Evolutionary conservation across 306 rosid genomes (phyloP).

Genomic region (Medicago ruthenica): DNA sequence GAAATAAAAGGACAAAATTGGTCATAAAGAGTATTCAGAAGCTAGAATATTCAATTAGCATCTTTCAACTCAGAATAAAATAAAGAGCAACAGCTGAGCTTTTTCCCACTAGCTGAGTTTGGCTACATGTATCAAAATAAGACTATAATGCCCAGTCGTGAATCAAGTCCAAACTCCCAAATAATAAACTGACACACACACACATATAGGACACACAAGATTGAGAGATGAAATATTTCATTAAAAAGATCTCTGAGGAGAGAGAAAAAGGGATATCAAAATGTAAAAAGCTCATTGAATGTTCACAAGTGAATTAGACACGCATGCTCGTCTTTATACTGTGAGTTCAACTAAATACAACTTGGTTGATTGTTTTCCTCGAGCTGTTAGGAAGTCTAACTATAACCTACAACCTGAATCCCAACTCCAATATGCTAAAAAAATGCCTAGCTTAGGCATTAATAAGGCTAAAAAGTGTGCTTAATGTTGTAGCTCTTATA

Average conservation of each 20-base stretch:
- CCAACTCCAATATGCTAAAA: no score
- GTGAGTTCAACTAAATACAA: no score
- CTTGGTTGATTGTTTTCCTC: no score
- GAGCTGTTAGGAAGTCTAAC: no score
- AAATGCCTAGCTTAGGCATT: no score
- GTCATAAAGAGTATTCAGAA: conserved; percentile 31
- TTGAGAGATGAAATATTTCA: conserved; percentile 11
- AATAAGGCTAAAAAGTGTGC: no score
- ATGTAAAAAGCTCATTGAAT: background rate
- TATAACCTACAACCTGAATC: no score
- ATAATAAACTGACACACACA: background rate
- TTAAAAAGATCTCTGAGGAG: background rate
- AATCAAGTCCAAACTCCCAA: background rate
- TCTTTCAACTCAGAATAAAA: conserved; percentile 32
- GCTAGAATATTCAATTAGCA: conserved; percentile 4
- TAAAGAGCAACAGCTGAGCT: background rate
- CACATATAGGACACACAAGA: background rate
- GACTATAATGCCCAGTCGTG: background rate
- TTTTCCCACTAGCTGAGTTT: background rate
- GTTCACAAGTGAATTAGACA: no score
- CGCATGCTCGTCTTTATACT: no score
- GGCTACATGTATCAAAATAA: conserved; percentile 3
- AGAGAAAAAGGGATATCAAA: conserved; percentile 2
- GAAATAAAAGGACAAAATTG: conserved; percentile 41
- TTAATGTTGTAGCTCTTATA: no score